A percentile compares a stretch with the other conserved stretches of the same genome.
Evolutionary conservation across 1,284 basidiomycete species (phyloP).

Genomic region (Ceratobasidium sp.): DNA sequence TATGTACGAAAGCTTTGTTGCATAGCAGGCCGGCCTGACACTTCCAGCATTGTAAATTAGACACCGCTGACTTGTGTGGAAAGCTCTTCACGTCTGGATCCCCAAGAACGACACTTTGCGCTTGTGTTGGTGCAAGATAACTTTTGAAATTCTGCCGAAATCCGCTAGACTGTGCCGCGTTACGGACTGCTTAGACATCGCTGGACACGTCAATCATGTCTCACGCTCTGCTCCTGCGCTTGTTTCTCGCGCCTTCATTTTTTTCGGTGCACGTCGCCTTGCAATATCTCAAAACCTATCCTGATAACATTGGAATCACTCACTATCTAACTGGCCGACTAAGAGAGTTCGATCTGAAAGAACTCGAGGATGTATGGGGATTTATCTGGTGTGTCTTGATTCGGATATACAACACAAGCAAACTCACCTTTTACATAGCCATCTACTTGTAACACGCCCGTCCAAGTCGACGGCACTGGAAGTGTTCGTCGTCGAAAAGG

Average conservation of each 20-base stretch:
- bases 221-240: constrained; percentile 83
- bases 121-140: neutral
- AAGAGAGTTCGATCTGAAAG: constrained; percentile 79
- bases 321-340: constrained; percentile 93
- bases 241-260: constrained; percentile 90
- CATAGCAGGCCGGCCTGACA: no score
- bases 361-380: constrained; percentile 95
- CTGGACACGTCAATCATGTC: constrained; percentile 42
- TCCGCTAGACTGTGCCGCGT: neutral
- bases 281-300: constrained; percentile 88
- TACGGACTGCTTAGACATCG: constrained; percentile 1
- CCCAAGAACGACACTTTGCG: neutral
- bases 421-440: constrained; percentile 64
- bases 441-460: constrained; percentile 90
- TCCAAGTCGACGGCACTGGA: constrained; percentile 92
- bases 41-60: no score
- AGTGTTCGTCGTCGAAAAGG: constrained; percentile 88
- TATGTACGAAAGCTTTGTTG: no score
- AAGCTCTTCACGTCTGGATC: neutral
- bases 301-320: constrained; percentile 95
- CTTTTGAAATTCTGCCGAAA: neutral
- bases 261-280: constrained; percentile 93
- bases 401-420: neutral
- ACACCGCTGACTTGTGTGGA: no score
- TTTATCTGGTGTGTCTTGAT: constrained; percentile 82